A percentile compares a stretch with the other conserved stretches of the same genome.
phyloP scores from a whole-genome alignment of 768 basidiomycete genomes.

The Phylloporus rhodoxanthus region DNA sequence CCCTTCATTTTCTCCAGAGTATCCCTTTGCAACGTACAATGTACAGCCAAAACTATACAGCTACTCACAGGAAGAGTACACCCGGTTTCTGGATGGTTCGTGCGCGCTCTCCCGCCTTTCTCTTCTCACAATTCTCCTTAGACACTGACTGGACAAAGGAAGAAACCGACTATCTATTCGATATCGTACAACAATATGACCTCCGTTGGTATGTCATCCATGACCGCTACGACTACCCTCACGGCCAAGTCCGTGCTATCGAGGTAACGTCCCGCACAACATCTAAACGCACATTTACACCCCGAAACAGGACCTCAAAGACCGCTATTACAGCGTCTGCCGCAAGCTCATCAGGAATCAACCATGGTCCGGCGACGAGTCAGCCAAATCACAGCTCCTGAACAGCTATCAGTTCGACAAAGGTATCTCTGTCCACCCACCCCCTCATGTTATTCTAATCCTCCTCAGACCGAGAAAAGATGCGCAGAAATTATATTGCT shows the following conservation, averaged over 20 bases:
- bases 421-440: conserved; percentile 38
- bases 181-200: conserved; percentile 74
- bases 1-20: conserved; percentile 41
- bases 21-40: conserved; percentile 82
- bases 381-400: conserved; percentile 58
- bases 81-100: conserved; percentile 67
- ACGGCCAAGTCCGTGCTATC: conserved; percentile 49
- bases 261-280: conserved; percentile 45
- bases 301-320: conserved; percentile 68
- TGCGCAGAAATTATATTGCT: conserved; percentile 80
- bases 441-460: background rate
- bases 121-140: conserved; percentile 17
- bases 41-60: conserved; percentile 55
- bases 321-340: conserved; percentile 88
- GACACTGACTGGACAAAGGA: conserved; percentile 88
- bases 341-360: conserved; percentile 79
- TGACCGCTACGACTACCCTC: conserved; percentile 79
- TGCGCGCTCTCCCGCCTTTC: background rate
- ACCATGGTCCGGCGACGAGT: conserved; percentile 81
- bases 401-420: conserved; percentile 83
- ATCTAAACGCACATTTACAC: background rate
- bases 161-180: conserved; percentile 91
- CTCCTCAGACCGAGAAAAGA: conserved; percentile 70
- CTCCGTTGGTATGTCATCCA: conserved; percentile 83
- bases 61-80: conserved; percentile 87